phyloP scores from a whole-genome alignment of 2,329 filamentous ascomycete genomes.

The Karstenula rhodostoma region DNA sequence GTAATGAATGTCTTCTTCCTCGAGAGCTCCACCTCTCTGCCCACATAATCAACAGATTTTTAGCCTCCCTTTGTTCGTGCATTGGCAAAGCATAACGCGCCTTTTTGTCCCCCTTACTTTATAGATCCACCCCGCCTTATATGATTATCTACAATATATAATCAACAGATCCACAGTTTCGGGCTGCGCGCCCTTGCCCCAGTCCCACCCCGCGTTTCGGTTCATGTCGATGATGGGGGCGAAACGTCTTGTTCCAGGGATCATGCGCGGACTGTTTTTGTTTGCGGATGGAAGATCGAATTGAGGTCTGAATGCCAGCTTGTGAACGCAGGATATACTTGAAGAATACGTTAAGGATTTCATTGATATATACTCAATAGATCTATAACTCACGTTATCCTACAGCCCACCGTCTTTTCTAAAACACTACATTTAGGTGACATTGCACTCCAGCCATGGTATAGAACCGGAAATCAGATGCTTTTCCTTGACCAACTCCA shows the following conservation, averaged over 20 bases:
- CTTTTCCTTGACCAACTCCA: constrained; percentile 3
- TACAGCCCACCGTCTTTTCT: not conserved
- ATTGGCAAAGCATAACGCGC: no score
- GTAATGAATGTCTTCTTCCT: no score
- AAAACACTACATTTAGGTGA: not conserved
- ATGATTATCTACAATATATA: constrained; percentile 7
- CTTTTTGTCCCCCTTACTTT: no score
- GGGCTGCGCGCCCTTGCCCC: constrained; percentile 8
- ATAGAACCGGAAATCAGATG: constrained; percentile 10
- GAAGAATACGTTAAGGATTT: not conserved
- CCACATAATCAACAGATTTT: no score
- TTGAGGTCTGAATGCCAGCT: no score
- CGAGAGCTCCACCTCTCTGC: no score
- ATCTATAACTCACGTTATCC: not conserved
- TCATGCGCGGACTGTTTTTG: no score
- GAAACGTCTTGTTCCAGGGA: not conserved
- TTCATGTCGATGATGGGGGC: constrained; percentile 2
- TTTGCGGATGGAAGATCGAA: no score
- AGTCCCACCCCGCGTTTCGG: constrained; percentile 12
- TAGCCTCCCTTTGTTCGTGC: no score
- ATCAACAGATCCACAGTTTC: constrained; percentile 2
- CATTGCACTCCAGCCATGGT: constrained; percentile 4
- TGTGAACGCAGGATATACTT: no score
- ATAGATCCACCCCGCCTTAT: no score
- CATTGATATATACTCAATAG: not conserved